phyloP scores from a whole-genome alignment of 2,329 filamentous ascomycete species.

The Emericellopsis atlantica region DNA sequence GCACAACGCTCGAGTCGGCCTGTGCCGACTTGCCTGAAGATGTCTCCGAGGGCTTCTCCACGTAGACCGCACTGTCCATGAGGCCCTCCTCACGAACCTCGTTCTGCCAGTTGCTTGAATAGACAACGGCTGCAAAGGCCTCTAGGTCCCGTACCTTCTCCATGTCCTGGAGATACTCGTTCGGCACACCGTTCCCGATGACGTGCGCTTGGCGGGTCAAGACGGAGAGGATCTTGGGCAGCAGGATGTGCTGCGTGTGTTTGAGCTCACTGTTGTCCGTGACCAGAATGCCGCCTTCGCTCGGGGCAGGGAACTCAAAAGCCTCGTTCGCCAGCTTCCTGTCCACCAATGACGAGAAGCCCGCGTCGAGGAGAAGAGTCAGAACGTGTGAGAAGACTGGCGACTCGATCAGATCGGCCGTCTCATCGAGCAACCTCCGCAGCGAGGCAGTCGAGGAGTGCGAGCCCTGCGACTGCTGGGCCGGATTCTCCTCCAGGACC shows the following conservation, averaged over 20 bases:
- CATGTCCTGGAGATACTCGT: conserved; percentile 61
- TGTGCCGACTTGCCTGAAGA: conserved; percentile 1
- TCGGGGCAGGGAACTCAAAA: conserved; percentile 44
- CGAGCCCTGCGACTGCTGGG: conserved; percentile 11
- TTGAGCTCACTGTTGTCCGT: conserved; percentile 30
- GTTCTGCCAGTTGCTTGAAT: conserved; percentile 70
- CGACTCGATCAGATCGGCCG: conserved; percentile 88
- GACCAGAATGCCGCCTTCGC: conserved; percentile 18
- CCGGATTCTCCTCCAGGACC: conserved; percentile 43
- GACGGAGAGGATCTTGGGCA: conserved; percentile 82
- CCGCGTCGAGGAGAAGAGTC: conserved; percentile 73
- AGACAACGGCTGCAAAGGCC: conserved; percentile 77
- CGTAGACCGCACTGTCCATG: conserved; percentile 22
- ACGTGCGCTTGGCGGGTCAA: conserved; percentile 82
- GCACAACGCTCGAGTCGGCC: conserved; percentile 16
- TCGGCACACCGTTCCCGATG: conserved; percentile 69
- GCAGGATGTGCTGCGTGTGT: conserved; percentile 48
- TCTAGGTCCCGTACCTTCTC: conserved; percentile 66
- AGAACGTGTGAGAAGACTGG: conserved; percentile 82
- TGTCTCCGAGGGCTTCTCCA: conserved; percentile 11
- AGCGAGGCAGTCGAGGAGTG: conserved; percentile 44
- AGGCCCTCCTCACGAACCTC: conserved; percentile 36
- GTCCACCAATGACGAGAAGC: conserved; percentile 75
- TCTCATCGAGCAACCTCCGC: conserved; percentile 83
- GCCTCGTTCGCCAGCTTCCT: conserved; percentile 66